phyloP scores from a whole-genome alignment of 306 rosid species.

The Ochetophila trinervis region DNA sequence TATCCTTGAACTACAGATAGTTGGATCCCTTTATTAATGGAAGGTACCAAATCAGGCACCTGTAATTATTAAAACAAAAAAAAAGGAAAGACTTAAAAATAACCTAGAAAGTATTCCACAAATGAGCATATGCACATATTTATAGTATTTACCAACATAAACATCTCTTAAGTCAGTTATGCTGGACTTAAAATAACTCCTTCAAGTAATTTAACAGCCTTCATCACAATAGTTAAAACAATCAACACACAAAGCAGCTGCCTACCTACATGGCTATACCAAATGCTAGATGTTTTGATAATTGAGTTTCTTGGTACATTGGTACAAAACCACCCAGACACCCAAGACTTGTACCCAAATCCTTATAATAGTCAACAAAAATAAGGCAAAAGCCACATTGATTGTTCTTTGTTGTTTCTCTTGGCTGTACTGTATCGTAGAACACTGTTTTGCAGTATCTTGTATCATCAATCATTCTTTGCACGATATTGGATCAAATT shows the following conservation, averaged over 20 bases:
- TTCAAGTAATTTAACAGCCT: background rate
- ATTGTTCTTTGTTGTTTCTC: too few relatives aligned
- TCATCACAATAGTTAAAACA: background rate
- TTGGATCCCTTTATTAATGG: conserved; percentile 41
- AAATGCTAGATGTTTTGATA: background rate
- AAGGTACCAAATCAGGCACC: conserved; percentile 42
- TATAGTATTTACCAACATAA: background rate
- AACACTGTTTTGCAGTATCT: too few relatives aligned
- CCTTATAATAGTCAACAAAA: too few relatives aligned
- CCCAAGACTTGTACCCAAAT: too few relatives aligned
- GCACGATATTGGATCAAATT: too few relatives aligned
- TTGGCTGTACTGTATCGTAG: too few relatives aligned
- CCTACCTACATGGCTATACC: background rate
- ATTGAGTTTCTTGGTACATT: background rate
- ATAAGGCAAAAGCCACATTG: too few relatives aligned
- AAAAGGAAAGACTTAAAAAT: conserved; percentile 16
- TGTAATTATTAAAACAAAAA: conserved; percentile 23
- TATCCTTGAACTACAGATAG: conserved; percentile 66
- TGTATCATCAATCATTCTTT: too few relatives aligned
- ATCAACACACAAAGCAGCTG: background rate
- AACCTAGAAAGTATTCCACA: conserved; percentile 8
- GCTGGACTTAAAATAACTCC: conserved; percentile 7
- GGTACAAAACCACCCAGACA: too few relatives aligned
- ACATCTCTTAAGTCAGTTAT: background rate
- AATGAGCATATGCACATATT: conserved; percentile 5